These are phyloP conservation scores for Fusarium coffeatum DNA, from an alignment of 2,329 filamentous ascomycete genomes.

Conservation along the genomic window DNA sequence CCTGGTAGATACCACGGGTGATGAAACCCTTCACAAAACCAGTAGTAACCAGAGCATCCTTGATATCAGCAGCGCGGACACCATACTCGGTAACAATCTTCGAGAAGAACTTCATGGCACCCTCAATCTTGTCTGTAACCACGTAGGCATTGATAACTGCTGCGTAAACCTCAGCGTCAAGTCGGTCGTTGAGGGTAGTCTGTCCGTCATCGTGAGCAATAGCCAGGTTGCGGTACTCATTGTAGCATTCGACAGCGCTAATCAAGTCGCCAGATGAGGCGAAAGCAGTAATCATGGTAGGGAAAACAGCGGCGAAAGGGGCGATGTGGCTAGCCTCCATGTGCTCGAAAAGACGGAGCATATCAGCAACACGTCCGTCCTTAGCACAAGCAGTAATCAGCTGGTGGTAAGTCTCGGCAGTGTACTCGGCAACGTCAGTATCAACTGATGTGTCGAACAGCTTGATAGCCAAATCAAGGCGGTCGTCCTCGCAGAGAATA, in stretches of 20 bases:
- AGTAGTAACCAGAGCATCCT: conserved; percentile 75
- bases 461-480: conserved; percentile 84
- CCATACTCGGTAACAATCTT: conserved; percentile 76
- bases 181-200: conserved; percentile 73
- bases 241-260: conserved; percentile 94
- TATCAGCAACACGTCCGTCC: conserved; percentile 82
- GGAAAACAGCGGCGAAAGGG: conserved; percentile 85
- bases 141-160: conserved; percentile 92
- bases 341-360: conserved; percentile 90
- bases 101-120: conserved; percentile 85
- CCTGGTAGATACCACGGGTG: conserved; percentile 73
- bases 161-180: conserved; percentile 88
- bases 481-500: conserved; percentile 87
- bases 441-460: conserved; percentile 82
- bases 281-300: conserved; percentile 95
- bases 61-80: conserved; percentile 70
- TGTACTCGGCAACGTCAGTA: conserved; percentile 73
- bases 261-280: conserved; percentile 82
- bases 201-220: conserved; percentile 83
- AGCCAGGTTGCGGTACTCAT: conserved; percentile 91
- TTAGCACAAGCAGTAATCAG: conserved; percentile 90
- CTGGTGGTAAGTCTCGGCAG: conserved; percentile 84
- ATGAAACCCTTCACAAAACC: conserved; percentile 85
- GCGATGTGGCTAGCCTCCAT: conserved; percentile 83
- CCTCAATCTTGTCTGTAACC: conserved; percentile 80